Evolutionary conservation across 176 grass and related monocot species (phyloP).

Genomic region (Puya raimondii): DNA sequence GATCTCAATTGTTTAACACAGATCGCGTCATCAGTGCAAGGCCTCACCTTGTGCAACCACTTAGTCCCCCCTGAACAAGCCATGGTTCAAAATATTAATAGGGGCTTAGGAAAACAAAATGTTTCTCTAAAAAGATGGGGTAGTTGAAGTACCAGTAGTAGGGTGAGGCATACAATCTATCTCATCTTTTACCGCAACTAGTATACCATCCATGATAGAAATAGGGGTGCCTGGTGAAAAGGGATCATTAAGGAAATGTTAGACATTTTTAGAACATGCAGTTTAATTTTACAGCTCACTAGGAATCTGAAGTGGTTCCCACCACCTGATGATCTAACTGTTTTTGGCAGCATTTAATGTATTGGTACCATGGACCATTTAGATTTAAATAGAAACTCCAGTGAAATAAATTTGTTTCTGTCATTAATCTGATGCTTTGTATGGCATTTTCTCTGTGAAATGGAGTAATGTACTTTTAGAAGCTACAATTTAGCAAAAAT

Average conservation of each 20-base stretch:
- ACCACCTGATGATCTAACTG: too few species aligned
- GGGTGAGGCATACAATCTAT: constrained; percentile 82
- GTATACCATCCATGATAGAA: constrained; percentile 66
- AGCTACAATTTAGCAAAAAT: too few species aligned
- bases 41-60: constrained; percentile 50
- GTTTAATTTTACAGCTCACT: background rate
- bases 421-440: too few species aligned
- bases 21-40: constrained; percentile 49
- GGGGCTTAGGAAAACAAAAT: background rate
- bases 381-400: too few species aligned
- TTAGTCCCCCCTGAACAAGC: constrained; percentile 49
- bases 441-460: too few species aligned
- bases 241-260: background rate
- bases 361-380: too few species aligned
- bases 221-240: constrained; percentile 40
- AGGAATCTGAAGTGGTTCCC: background rate
- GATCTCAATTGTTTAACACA: constrained; percentile 67
- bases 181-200: constrained; percentile 87
- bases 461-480: too few species aligned
- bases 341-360: too few species aligned
- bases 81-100: background rate
- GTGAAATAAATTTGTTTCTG: too few species aligned
- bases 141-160: constrained; percentile 49
- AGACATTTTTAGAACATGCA: background rate
- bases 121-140: background rate